phyloP scores from a whole-genome alignment of 371 early-diverging fungal genomes.

The Mortierella sp. region DNA sequence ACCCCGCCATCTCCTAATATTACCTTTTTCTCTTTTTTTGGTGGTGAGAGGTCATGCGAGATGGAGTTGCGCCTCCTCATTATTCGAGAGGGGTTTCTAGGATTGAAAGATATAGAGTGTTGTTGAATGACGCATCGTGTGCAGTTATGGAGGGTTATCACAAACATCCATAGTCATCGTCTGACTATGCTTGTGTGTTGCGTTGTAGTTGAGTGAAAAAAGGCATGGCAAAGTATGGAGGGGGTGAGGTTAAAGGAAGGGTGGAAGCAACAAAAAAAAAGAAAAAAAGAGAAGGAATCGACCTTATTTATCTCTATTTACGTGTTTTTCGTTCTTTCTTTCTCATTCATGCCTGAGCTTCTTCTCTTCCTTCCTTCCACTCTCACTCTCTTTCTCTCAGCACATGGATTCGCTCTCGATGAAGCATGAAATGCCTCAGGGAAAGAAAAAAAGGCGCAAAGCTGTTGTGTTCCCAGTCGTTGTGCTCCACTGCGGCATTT shows the following conservation, averaged over 20 bases:
- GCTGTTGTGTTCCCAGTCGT: too few relatives aligned
- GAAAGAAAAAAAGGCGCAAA: not conserved
- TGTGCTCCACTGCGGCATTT: too few relatives aligned
- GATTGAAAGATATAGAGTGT: not conserved
- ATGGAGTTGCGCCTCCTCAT: not conserved
- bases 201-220: not conserved
- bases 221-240: not conserved
- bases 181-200: not conserved
- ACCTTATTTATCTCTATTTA: not conserved
- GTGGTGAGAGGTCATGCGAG: not conserved
- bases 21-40: not conserved
- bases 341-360: not conserved
- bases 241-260: not conserved
- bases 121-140: not conserved
- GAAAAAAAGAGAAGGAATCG: not conserved
- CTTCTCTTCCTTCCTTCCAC: not conserved
- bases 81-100: not conserved
- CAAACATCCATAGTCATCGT: not conserved
- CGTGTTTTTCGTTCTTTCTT: not conserved
- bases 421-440: not conserved
- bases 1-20: conserved; percentile 1
- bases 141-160: not conserved
- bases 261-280: not conserved
- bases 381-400: not conserved
- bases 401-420: not conserved